Base-by-base conservation (phyloP, 768 basidiomycete species). In the Amanita subjunquillea region DNA sequence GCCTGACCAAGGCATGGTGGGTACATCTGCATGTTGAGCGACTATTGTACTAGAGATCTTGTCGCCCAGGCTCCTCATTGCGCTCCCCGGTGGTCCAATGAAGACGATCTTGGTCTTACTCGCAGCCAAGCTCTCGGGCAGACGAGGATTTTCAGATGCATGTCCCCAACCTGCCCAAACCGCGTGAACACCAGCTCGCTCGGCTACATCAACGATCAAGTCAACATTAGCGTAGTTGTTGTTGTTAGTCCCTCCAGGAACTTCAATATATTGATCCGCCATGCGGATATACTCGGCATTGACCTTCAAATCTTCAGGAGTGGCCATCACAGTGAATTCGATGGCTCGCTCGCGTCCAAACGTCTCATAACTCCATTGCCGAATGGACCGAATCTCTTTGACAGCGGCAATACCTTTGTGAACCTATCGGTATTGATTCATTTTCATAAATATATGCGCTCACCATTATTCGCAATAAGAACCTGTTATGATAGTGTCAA, bases 161-260 rank as follows among this genome's bases (percentile, higher is more conserved):
- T 99, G 96, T 47, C 96, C 96, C 96, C 96, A 99, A 53, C 96
- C 96, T 34, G 96, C 96, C 96, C 96, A 99, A 23, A 99, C 96
- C 41, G 96, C 96, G 63, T 99, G 96, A 1, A 98, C 96, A 30
- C 93, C 96, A 20, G 92, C 79, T 58, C 96, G 85, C 70, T 99
- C 94, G 40, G 96, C 96, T 53, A 99, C 83, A 64, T 99, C 96
- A 54, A 98, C 90, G 62, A 99, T 98, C 63, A 96, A 85, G 63
- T 99, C 96, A 61, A 99, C 96, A 66, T 99, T 99, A 59, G 96
- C 96, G 63, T 98, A 98, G 69, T 99, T 98, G 78, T 98, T 93
- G 77, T 98, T 99, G 68, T 99, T 99, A 17, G 87, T 82, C 56
- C 96, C 96, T 55, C 96, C 96, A 17, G 96, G 94, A 7, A 99